Conservation (phyloP, 2,329 filamentous ascomycete genomes). For the Diaporthe sp. region DNA sequence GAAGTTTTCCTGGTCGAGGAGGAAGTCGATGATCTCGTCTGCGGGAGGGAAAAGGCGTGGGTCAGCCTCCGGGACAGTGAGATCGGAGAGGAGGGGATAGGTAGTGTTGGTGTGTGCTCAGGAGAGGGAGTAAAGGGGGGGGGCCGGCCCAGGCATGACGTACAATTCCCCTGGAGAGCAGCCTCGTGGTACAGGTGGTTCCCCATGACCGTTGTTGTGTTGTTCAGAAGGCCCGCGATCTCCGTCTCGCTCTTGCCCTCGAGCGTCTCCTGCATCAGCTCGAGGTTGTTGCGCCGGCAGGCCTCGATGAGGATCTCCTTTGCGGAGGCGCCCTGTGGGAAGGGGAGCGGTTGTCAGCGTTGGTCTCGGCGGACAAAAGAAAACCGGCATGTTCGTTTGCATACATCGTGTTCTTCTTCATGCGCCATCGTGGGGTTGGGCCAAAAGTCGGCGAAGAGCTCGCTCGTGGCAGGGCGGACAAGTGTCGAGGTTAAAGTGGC, state of each 20-base stretch:
- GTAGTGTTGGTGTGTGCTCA: not conserved
- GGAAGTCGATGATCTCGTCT: constrained; percentile 84
- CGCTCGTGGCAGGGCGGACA: not conserved
- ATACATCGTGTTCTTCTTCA: constrained; percentile 45
- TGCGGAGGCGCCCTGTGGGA: constrained; percentile 79
- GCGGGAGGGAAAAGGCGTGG: constrained; percentile 1
- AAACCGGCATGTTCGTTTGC: not conserved
- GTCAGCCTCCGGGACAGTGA: not conserved
- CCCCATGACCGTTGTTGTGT: constrained; percentile 85
- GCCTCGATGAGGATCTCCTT: constrained; percentile 91
- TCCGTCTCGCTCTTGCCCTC: constrained; percentile 69
- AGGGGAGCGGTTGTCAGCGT: constrained; percentile 37
- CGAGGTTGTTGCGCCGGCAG: constrained; percentile 91
- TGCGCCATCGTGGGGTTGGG: constrained; percentile 31
- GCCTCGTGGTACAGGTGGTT: constrained; percentile 92
- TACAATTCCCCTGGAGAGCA: constrained; percentile 86
- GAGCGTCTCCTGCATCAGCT: constrained; percentile 83
- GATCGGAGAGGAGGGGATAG: not conserved
- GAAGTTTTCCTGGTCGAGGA: constrained; percentile 85
- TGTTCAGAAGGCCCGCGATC: constrained; percentile 84
- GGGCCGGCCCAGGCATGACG: constrained; percentile 51
- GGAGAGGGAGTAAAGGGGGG: not conserved
- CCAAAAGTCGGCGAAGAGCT: not conserved
- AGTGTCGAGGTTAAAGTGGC: not conserved
- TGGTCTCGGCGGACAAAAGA: not conserved